Evolutionary conservation across 192 early-diverging fungal species (phyloP), one percentile per base, ranked within the genome.

Genomic region (Piromyces sp.): DNA sequence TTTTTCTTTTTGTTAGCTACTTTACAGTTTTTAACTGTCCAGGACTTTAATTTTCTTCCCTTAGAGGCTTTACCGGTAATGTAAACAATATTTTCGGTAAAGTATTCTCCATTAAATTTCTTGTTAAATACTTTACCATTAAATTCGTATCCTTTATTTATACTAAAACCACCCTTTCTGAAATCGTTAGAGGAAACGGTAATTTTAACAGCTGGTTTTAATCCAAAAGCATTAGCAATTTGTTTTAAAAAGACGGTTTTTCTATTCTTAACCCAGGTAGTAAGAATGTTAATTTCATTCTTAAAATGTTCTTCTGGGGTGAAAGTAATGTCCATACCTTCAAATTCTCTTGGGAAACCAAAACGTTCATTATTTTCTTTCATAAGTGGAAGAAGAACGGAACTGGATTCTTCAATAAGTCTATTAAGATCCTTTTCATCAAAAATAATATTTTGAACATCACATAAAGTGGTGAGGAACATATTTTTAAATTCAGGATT

Each of bases 351-450:
- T 7, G n/a, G n/a, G n/a, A 1, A 11, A 68, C 51, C 51, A n/a
- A n/a, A n/a, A n/a, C 51, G 22, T 7, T 11, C 9, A 19, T 26
- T 9, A n/a, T 68, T 17, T 9, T 68, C 51, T 0, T 1, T 5
- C 26, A 68, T 68, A 5, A 68, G 4, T 26, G 5, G 22, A n/a
- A n/a, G n/a, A n/a, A n/a, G n/a, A n/a, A n/a, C n/a, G n/a, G n/a
- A n/a, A n/a, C n/a, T n/a, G n/a, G n/a, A n/a, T n/a, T n/a, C n/a
- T n/a, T n/a, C n/a, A n/a, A n/a, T n/a, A n/a, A n/a, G n/a, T n/a
- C n/a, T n/a, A n/a, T n/a, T n/a, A n/a, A 22, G 0, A 0, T n/a
- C n/a, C 26, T 26, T 1, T n/a, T 17, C 0, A 0, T 17, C 51
- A 68, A 68, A 68, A 68, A n/a, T 0, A 68, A 68, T 28, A n/a